Percentiles rank a stretch among this genome's conserved stretches.
These are phyloP conservation scores for Termitomyces sp. DNA, from an alignment of 768 basidiomycete genomes.

Conservation along the genomic window DNA sequence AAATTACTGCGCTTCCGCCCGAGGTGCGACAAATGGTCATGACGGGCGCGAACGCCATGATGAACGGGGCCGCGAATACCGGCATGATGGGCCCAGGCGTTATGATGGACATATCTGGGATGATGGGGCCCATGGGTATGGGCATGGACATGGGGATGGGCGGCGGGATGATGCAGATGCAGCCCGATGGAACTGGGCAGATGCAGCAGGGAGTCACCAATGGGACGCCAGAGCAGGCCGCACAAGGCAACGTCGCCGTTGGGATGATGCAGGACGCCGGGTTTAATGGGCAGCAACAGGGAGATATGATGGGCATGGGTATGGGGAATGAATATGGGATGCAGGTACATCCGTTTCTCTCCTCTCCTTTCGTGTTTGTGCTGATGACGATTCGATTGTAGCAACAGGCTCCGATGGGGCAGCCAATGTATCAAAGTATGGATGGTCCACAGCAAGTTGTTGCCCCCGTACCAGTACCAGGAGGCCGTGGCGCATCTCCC, in stretches of 20 bases:
- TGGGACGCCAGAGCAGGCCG: slow-evolving; percentile 35
- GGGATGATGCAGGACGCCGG: slow-evolving; percentile 45
- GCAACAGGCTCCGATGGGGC: slow-evolving; percentile 58
- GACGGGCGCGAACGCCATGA: slow-evolving; percentile 75
- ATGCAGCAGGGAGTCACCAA: slow-evolving; percentile 28
- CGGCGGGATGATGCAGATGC: slow-evolving; percentile 53
- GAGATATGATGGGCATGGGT: slow-evolving; percentile 64
- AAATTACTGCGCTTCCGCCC: slow-evolving; percentile 68
- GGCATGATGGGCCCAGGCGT: slow-evolving; percentile 60
- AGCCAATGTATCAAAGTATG: slow-evolving; percentile 66
- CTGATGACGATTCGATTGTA: slow-evolving; percentile 22
- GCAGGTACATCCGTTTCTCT: slow-evolving; percentile 48
- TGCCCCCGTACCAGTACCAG: slow-evolving; percentile 40
- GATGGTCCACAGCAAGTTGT: slow-evolving; percentile 38
- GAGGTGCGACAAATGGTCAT: slow-evolving; percentile 86
- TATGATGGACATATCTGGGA: slow-evolving; percentile 79
- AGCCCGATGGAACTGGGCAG: slow-evolving; percentile 28
- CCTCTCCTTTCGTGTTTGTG: not conserved
- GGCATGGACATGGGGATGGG: slow-evolving; percentile 65
- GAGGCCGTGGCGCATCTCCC: slow-evolving; percentile 29
- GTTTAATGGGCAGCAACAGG: slow-evolving; percentile 38
- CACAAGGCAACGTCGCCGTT: slow-evolving; percentile 28
- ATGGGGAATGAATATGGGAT: slow-evolving; percentile 63
- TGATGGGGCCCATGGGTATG: slow-evolving; percentile 54
- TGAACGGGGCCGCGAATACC: slow-evolving; percentile 56